Evolutionary conservation across 2,329 filamentous ascomycete genomes (phyloP).

Genomic region (Alternaria dauci): DNA sequence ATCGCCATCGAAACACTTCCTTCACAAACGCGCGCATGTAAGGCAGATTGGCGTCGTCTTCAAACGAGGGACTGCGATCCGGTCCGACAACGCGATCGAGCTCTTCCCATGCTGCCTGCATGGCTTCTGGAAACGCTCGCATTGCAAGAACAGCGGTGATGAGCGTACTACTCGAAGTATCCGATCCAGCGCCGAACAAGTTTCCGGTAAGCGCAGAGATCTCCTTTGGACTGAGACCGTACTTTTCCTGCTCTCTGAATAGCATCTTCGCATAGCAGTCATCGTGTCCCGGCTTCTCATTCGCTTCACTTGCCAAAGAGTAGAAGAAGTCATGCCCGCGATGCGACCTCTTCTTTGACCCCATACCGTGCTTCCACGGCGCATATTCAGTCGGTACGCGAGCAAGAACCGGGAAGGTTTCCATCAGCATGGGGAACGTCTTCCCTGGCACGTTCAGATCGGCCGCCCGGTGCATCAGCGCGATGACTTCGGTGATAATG

Average conservation of each 20-base stretch:
- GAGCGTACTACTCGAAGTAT: slow-evolving; percentile 47
- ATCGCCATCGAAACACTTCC: slow-evolving; percentile 48
- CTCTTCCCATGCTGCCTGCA: slow-evolving; percentile 44
- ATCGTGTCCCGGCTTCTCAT: slow-evolving; percentile 41
- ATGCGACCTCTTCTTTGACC: slow-evolving; percentile 34
- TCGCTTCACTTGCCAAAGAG: slow-evolving; percentile 42
- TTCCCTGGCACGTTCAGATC: slow-evolving; percentile 61
- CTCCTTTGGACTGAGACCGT: slow-evolving; percentile 39
- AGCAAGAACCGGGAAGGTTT: slow-evolving; percentile 65
- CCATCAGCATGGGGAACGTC: slow-evolving; percentile 66
- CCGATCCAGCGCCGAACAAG: slow-evolving; percentile 45
- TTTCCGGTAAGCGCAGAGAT: slow-evolving; percentile 46
- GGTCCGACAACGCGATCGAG: slow-evolving; percentile 44
- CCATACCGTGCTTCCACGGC: slow-evolving; percentile 49
- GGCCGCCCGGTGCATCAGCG: slow-evolving; percentile 65
- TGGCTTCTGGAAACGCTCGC: slow-evolving; percentile 44
- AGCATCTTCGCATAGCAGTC: slow-evolving; percentile 52
- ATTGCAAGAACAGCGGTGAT: slow-evolving; percentile 47
- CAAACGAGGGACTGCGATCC: slow-evolving; percentile 45
- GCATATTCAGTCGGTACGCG: slow-evolving; percentile 60
- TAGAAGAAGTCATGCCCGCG: slow-evolving; percentile 49
- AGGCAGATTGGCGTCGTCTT: slow-evolving; percentile 43
- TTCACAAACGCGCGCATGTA: slow-evolving; percentile 53
- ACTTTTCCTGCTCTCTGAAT: slow-evolving; percentile 50
- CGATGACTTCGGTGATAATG: slow-evolving; percentile 68